Conservation (phyloP, 2,329 filamentous ascomycete species). For the Colletotrichum filicis region DNA sequence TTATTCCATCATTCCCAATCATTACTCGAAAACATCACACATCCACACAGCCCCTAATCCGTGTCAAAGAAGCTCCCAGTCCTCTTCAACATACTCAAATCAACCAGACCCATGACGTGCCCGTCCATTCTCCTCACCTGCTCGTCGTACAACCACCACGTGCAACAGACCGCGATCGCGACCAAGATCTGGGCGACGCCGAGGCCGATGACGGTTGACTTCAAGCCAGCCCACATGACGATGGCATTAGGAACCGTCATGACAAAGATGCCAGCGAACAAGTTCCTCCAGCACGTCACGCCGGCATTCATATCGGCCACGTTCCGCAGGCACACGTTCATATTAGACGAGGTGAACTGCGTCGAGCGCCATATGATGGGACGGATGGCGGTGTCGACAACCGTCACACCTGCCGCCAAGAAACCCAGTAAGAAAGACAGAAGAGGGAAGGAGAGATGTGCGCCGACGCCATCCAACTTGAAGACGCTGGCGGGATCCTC, state of each 20-base stretch:
- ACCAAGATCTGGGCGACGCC: slow-evolving; percentile 54
- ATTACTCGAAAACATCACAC: neutral
- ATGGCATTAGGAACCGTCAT: slow-evolving; percentile 53
- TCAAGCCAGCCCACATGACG: slow-evolving; percentile 46
- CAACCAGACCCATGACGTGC: slow-evolving; percentile 57
- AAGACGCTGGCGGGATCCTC: slow-evolving; percentile 39
- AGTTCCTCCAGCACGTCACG: slow-evolving; percentile 51
- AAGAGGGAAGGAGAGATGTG: slow-evolving; percentile 51
- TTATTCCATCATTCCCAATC: neutral
- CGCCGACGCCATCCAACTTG: slow-evolving; percentile 40
- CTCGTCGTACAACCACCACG: slow-evolving; percentile 57
- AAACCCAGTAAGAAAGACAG: slow-evolving; percentile 59
- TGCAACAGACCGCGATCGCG: slow-evolving; percentile 43
- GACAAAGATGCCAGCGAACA: slow-evolving; percentile 56
- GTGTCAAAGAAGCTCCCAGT: slow-evolving; percentile 58
- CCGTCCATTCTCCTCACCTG: slow-evolving; percentile 56
- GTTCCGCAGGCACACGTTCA: slow-evolving; percentile 56
- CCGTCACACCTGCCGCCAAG: slow-evolving; percentile 54
- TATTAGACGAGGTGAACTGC: slow-evolving; percentile 59
- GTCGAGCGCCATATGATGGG: slow-evolving; percentile 59
- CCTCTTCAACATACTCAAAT: slow-evolving; percentile 55
- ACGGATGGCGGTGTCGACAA: slow-evolving; percentile 52
- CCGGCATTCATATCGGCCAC: slow-evolving; percentile 60
- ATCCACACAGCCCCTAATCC: slow-evolving; percentile 39
- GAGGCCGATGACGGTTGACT: slow-evolving; percentile 52